Evolutionary conservation across 2,329 filamentous ascomycete species (phyloP).

Genomic region (Xylariaceae sp.): DNA sequence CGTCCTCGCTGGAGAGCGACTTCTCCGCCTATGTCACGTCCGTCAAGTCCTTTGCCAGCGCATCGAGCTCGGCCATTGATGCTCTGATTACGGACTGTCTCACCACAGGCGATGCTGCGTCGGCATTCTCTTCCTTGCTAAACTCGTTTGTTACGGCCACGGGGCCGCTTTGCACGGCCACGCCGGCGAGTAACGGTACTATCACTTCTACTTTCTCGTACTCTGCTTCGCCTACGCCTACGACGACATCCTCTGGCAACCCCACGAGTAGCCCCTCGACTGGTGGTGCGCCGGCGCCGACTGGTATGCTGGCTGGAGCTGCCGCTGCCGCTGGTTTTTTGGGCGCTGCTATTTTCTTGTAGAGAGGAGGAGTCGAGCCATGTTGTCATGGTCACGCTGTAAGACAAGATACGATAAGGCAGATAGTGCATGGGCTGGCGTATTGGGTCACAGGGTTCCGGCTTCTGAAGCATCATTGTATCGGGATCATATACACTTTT

Average conservation of each 20-base stretch:
- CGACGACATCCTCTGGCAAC: too few species aligned
- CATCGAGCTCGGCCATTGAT: slow-evolving; percentile 14
- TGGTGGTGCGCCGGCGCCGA: slow-evolving; percentile 4
- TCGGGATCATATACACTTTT: too few species aligned
- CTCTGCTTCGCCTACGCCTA: not conserved
- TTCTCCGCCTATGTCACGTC: slow-evolving; percentile 15
- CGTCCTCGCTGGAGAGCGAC: slow-evolving; percentile 15
- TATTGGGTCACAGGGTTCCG: too few species aligned
- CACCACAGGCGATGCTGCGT: slow-evolving; percentile 6
- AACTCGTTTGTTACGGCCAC: slow-evolving; percentile 13
- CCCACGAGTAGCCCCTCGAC: not conserved
- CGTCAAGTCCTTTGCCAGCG: slow-evolving; percentile 12
- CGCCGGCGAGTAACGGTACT: not conserved
- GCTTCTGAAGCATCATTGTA: too few species aligned
- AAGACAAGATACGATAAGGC: too few species aligned
- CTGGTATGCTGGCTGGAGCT: slow-evolving; percentile 3
- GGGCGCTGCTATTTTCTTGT: slow-evolving; percentile 7
- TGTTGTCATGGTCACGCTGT: too few species aligned
- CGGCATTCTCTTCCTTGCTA: slow-evolving; percentile 5
- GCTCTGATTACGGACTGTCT: slow-evolving; percentile 14
- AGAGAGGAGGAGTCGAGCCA: too few species aligned
- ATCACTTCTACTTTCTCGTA: not conserved
- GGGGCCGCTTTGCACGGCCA: slow-evolving; percentile 9
- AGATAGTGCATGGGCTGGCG: too few species aligned
- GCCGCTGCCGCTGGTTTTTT: slow-evolving; percentile 9